Conservation (phyloP, 2,329 filamentous ascomycete species). For the Aspergillus persii region DNA sequence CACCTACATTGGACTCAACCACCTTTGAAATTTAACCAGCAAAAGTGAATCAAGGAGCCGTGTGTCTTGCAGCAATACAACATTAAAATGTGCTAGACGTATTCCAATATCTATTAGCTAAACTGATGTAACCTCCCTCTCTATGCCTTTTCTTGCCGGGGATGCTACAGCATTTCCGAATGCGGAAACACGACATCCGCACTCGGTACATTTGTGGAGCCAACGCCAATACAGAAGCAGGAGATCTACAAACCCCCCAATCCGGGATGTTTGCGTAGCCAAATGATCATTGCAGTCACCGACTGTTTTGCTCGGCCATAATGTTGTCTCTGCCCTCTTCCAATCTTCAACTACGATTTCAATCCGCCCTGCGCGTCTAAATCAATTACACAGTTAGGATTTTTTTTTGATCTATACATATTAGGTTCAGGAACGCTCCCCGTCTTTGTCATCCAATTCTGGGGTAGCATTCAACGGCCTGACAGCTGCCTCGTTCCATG, state of each 20-base stretch:
- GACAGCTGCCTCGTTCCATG: not conserved
- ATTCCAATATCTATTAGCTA: not conserved
- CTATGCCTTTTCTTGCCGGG: not conserved
- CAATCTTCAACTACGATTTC: not conserved
- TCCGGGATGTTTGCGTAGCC: not conserved
- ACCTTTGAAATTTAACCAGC: not conserved
- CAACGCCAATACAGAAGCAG: not conserved
- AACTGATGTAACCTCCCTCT: not conserved
- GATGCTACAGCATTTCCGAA: not conserved
- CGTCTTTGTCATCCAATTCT: not conserved
- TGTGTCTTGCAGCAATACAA: not conserved
- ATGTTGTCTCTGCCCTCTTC: not conserved
- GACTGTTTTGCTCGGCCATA: not conserved
- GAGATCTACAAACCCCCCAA: not conserved
- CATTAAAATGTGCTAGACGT: too few relatives aligned
- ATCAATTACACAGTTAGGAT: not conserved
- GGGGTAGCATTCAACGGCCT: not conserved
- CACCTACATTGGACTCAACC: too few relatives aligned
- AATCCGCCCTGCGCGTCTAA: not conserved
- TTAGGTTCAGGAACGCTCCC: not conserved
- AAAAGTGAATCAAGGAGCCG: not conserved
- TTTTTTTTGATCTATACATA: not conserved
- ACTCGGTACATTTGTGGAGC: not conserved
- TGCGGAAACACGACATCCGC: not conserved
- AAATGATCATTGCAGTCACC: not conserved